Evolutionary conservation across 139 green algal genomes (phyloP), one percentile per base, ranked within the genome.

Genomic region (Chlorella sorokiniana): DNA sequence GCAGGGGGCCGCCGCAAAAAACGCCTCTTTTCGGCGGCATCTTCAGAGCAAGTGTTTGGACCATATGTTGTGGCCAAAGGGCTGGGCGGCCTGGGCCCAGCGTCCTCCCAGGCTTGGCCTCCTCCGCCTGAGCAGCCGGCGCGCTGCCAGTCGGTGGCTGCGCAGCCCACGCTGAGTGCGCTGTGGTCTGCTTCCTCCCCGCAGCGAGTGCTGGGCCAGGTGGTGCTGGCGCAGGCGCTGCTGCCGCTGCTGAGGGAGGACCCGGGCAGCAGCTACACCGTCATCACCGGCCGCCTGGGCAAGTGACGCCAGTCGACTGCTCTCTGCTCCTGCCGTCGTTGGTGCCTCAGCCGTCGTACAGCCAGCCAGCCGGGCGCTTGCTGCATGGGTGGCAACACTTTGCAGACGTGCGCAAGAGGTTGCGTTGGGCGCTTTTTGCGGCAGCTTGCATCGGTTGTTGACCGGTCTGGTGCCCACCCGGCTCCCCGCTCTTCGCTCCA

Each of bases 151-250:
- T 62, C 10, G 29, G 27, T 45, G 33, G 51, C 52, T 25, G 29
- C 27, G n/a, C 31, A 52, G 31, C 8, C 14, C 69, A 3, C 3
- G 18, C 22, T 3, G 29, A 11, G 31, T 40, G 48, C 37, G 45
- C 8, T n/a, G n/a, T n/a, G n/a, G n/a, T n/a, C n/a, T n/a, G n/a
- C n/a, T n/a, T n/a, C n/a, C n/a, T n/a, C n/a, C n/a, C n/a, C n/a
- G n/a, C n/a, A n/a, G n/a, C 69, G 27, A 9, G 67, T 41, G 35
- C 45, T 59, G 45, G n/a, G 44, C 20, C 70, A 64, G 45, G 44
- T 48, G 6, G 44, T 20, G 31, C 48, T 78, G 71, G 48, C 71
- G 20, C 82, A 65, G 71, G 54, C 59, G 35, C 70, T 83, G 74
- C 44, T 35, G 14, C 56, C 51, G 82, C 41, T 63, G 70, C 70